A percentile compares a stretch with the other conserved stretches of the same genome.
Evolutionary conservation across 2,329 filamentous ascomycete genomes (phyloP).

Genomic region (Cryphonectria nitschkei): DNA sequence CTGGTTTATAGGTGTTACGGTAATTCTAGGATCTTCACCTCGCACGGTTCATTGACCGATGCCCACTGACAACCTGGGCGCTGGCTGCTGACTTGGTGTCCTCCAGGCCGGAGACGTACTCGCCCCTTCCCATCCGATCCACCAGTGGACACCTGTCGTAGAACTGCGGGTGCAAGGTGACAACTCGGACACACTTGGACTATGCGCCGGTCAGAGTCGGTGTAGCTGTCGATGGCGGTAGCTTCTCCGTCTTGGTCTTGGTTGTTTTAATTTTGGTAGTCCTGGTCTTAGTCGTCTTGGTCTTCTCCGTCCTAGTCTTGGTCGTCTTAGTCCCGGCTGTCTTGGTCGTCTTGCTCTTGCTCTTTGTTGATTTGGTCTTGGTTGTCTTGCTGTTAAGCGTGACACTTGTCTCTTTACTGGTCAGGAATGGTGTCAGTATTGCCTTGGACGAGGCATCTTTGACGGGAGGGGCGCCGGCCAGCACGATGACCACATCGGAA

Average conservation of each 20-base stretch:
- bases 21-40: background rate
- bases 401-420: background rate
- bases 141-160: background rate
- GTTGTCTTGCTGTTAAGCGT: background rate
- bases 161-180: background rate
- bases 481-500: background rate
- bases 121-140: background rate
- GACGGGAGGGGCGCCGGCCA: background rate
- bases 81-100: background rate
- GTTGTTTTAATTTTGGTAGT: background rate
- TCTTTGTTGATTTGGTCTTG: background rate
- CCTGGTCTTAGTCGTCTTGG: conserved; percentile 36
- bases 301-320: background rate
- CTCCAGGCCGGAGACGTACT: background rate
- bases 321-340: background rate
- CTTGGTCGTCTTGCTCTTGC: background rate
- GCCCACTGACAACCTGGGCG: background rate
- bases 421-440: background rate
- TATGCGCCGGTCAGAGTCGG: background rate
- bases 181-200: background rate
- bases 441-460: background rate
- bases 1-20: background rate
- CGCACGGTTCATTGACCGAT: background rate
- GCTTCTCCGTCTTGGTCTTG: conserved; percentile 31
- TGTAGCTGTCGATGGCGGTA: background rate